Conservation (phyloP, 2,329 filamentous ascomycete genomes). For the Cryphonectria carpinicola region DNA sequence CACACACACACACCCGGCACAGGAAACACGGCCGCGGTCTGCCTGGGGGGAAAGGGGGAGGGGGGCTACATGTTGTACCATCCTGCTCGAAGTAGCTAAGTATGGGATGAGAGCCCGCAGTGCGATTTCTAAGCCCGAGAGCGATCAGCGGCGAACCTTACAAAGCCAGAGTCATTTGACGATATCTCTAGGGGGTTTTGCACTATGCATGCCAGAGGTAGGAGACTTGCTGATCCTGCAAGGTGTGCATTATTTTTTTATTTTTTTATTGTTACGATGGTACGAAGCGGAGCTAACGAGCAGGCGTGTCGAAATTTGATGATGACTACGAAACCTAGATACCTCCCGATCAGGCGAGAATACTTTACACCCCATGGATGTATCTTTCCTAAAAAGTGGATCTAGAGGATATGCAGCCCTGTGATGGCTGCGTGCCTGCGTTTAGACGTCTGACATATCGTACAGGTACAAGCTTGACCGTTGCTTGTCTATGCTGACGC, state of each 20-base stretch:
- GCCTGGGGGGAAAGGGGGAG: neutral
- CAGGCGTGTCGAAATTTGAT: slow-evolving; percentile 3
- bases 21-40: slow-evolving; percentile 2
- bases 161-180: slow-evolving; percentile 5
- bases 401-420: slow-evolving; percentile 14
- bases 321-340: neutral
- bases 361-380: neutral
- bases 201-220: neutral
- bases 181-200: neutral
- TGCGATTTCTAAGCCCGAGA: slow-evolving; percentile 22
- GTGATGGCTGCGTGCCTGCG: slow-evolving; percentile 24
- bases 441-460: slow-evolving; percentile 29
- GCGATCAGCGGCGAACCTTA: slow-evolving; percentile 6
- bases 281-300: neutral
- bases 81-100: neutral
- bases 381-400: neutral
- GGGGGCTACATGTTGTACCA: neutral
- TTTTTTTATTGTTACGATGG: neutral
- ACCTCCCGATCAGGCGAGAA: neutral
- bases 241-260: neutral
- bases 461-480: slow-evolving; percentile 22
- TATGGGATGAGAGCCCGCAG: neutral
- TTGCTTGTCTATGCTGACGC: neutral
- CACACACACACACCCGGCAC: neutral
- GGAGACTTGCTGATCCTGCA: neutral